These are phyloP conservation scores for Santalum album DNA, from an alignment of 164 flowering plant genomes.

Conservation along the genomic window DNA sequence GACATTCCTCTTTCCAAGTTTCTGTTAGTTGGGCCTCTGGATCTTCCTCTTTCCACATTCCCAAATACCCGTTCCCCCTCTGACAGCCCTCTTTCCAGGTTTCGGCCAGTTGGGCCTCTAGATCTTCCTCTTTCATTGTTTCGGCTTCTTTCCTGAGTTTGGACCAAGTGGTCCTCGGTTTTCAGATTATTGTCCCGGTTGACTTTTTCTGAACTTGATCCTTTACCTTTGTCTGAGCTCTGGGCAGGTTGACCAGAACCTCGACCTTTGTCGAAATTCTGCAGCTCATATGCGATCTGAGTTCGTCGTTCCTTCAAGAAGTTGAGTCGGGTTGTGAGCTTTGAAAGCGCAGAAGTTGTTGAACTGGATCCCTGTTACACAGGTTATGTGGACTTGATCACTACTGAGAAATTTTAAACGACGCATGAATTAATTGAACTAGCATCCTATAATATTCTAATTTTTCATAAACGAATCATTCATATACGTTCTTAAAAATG, in stretches of 20 bases:
- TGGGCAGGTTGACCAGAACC: conserved; percentile 16
- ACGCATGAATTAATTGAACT: no score
- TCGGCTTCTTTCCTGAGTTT: conserved; percentile 14
- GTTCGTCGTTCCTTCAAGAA: conserved; percentile 69
- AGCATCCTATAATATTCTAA: no score
- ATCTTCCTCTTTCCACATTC: conserved; percentile 11
- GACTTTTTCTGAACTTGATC: conserved; percentile 11
- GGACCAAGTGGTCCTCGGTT: conserved; percentile 10
- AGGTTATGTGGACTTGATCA: no score
- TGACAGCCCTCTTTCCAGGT: conserved; percentile 24
- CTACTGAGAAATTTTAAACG: neutral
- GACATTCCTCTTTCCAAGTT: conserved; percentile 24
- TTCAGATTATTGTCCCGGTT: conserved; percentile 3
- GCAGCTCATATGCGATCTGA: conserved; percentile 65
- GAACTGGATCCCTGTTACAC: conserved; percentile 38
- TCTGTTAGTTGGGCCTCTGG: conserved; percentile 3
- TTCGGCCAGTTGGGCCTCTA: conserved; percentile 10
- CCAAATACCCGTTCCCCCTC: conserved; percentile 13
- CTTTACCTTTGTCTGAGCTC: conserved; percentile 17
- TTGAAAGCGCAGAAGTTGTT: conserved; percentile 59
- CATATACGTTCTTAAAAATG: no score
- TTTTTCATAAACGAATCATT: no score
- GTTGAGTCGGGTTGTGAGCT: conserved; percentile 68
- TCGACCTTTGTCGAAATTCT: conserved; percentile 31
- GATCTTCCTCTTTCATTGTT: conserved; percentile 15